Evolutionary conservation across 2,329 filamentous ascomycete genomes (phyloP).

Genomic region (Zasmidium cellare): DNA sequence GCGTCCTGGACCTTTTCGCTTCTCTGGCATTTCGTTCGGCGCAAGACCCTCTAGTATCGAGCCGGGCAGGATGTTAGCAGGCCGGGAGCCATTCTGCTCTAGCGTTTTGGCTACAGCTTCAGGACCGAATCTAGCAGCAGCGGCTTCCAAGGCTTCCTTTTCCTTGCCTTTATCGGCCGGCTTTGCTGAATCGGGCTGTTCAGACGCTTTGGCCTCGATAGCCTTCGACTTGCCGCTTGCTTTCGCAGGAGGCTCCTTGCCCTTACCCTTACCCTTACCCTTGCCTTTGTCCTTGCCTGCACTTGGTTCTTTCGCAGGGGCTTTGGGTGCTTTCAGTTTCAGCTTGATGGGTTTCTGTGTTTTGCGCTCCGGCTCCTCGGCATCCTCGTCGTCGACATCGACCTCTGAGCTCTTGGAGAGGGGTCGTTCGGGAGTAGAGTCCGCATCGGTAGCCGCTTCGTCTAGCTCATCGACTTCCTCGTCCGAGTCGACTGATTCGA

Average conservation of each 20-base stretch:
- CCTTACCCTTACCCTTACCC: slow-evolving; percentile 14
- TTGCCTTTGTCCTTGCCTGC: slow-evolving; percentile 16
- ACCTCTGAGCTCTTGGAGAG: slow-evolving; percentile 36
- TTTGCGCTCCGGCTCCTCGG: slow-evolving; percentile 11
- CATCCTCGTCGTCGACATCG: slow-evolving; percentile 49
- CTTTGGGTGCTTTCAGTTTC: slow-evolving; percentile 20
- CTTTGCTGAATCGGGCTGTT: slow-evolving; percentile 15
- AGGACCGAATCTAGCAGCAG: slow-evolving; percentile 1
- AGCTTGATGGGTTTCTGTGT: slow-evolving; percentile 17
- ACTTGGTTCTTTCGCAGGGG: neutral
- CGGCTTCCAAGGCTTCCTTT: slow-evolving; percentile 15
- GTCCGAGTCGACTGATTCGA: slow-evolving; percentile 48
- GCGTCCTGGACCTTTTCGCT: slow-evolving; percentile 74
- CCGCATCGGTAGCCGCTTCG: neutral
- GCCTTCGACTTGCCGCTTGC: slow-evolving; percentile 9
- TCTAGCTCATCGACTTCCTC: neutral
- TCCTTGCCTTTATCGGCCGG: slow-evolving; percentile 23
- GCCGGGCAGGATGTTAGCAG: slow-evolving; percentile 21
- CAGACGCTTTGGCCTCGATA: neutral
- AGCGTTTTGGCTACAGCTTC: slow-evolving; percentile 5
- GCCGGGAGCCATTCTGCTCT: slow-evolving; percentile 13
- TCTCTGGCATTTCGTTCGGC: slow-evolving; percentile 50
- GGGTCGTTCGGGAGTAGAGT: slow-evolving; percentile 29
- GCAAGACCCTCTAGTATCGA: slow-evolving; percentile 34
- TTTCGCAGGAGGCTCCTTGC: neutral